phyloP scores from a whole-genome alignment of 352 stramenopile species.

The Globisporangium spiculum region DNA sequence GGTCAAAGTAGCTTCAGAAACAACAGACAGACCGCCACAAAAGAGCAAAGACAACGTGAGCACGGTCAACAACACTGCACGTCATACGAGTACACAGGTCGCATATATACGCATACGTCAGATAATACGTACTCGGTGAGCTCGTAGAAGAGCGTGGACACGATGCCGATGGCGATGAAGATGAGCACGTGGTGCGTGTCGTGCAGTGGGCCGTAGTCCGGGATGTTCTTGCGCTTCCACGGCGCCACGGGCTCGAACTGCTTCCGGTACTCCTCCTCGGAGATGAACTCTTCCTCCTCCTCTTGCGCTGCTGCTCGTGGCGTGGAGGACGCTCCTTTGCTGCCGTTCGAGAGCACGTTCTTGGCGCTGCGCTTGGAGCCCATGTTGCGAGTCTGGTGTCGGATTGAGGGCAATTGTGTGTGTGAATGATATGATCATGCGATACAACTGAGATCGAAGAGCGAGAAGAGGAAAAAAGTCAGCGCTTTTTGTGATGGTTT shows the following conservation, averaged over 20 bases:
- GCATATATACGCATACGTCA: not conserved
- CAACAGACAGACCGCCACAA: not conserved
- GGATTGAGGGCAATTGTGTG: not conserved
- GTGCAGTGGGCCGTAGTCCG: conserved; percentile 68
- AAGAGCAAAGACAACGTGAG: not conserved
- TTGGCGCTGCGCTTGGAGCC: conserved; percentile 16
- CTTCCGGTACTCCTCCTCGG: conserved; percentile 57
- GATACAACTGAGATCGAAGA: conserved; percentile 1
- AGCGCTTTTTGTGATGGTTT: not conserved
- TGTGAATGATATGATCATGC: not conserved
- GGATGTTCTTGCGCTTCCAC: conserved; percentile 79
- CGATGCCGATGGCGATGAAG: conserved; percentile 65
- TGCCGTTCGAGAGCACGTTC: conserved; percentile 9
- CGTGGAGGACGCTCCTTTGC: not conserved
- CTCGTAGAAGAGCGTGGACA: conserved; percentile 71
- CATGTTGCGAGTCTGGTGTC: not conserved
- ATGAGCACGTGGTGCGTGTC: conserved; percentile 62
- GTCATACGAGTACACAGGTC: not conserved
- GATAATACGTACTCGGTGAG: conserved; percentile 38
- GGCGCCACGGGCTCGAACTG: conserved; percentile 74
- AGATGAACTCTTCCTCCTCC: conserved; percentile 37
- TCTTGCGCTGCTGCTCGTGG: not conserved
- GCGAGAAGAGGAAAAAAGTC: conserved; percentile 3
- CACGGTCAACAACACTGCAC: not conserved
- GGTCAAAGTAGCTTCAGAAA: conserved; percentile 55